phyloP scores from a whole-genome alignment of 176 grass and related monocot genomes.

The Oryza brachyantha region DNA sequence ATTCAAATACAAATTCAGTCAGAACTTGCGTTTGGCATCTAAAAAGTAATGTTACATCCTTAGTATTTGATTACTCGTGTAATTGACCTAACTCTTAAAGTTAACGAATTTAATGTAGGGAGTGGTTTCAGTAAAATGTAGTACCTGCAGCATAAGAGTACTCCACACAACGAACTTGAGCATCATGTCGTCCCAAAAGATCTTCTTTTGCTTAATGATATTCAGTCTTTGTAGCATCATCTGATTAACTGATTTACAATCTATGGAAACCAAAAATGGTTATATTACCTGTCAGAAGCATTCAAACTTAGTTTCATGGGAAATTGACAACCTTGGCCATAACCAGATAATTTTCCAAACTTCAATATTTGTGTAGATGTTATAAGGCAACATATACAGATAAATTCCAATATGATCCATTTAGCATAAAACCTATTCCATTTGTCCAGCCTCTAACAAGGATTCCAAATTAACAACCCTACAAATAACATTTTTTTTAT shows the following conservation, averaged over 20 bases:
- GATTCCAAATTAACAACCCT: too few relatives aligned
- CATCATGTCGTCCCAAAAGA: conserved; percentile 85
- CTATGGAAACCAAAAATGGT: neutral
- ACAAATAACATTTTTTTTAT: neutral
- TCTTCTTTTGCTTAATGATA: conserved; percentile 53
- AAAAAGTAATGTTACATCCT: neutral
- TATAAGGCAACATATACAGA: neutral
- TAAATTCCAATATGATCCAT: neutral
- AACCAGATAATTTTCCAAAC: neutral
- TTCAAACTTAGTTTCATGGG: conserved; percentile 15
- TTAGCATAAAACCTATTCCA: neutral
- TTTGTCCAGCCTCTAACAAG: neutral
- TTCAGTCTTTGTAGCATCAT: neutral
- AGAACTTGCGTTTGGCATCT: neutral
- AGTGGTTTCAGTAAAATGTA: conserved; percentile 4
- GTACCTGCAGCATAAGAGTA: conserved; percentile 96
- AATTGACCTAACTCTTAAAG: neutral
- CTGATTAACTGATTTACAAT: conserved; percentile 8
- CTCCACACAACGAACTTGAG: conserved; percentile 86
- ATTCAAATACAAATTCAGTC: conserved; percentile 15
- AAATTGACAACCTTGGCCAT: neutral
- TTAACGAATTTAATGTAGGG: neutral
- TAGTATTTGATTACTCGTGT: neutral
- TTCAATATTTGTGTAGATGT: neutral
- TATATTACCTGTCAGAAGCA: neutral